A percentile compares a stretch with the other conserved stretches of the same genome.
These are phyloP conservation scores for Boletellus ananiceps DNA, from an alignment of 768 basidiomycete genomes.

Conservation along the genomic window DNA sequence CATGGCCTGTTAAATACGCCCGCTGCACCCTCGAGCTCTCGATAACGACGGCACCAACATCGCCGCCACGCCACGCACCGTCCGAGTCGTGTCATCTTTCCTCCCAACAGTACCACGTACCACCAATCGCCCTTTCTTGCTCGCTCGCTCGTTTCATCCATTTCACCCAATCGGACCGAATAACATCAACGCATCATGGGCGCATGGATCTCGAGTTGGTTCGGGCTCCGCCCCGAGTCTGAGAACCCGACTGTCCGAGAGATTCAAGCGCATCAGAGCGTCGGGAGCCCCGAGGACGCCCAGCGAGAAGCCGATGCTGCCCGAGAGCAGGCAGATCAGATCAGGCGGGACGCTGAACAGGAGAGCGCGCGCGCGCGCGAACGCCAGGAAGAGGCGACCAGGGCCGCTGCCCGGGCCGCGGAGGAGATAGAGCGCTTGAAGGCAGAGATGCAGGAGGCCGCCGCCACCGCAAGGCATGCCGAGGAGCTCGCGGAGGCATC, in stretches of 20 bases:
- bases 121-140: neutral
- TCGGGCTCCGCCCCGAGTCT: conserved; percentile 4
- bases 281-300: conserved; percentile 15
- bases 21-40: no score
- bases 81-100: no score
- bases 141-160: neutral
- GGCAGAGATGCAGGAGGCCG: conserved; percentile 11
- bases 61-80: no score
- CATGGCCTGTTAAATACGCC: no score
- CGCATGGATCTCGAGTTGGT: neutral
- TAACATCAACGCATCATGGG: conserved; percentile 8
- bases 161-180: neutral
- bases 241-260: conserved; percentile 12
- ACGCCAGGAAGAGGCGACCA: conserved; percentile 12
- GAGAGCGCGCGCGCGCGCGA: conserved; percentile 7
- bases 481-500: conserved; percentile 12
- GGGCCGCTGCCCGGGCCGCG: neutral
- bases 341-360: conserved; percentile 1
- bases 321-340: no score
- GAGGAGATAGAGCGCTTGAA: conserved; percentile 8
- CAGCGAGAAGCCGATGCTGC: conserved; percentile 1
- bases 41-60: no score
- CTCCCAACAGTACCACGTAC: no score
- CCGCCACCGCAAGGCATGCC: neutral
- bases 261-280: conserved; percentile 8